Percentiles rank a stretch among this genome's conserved stretches.
Conservation (phyloP, 2,329 filamentous ascomycete genomes). For the Aspergillus pseudotamarii region DNA sequence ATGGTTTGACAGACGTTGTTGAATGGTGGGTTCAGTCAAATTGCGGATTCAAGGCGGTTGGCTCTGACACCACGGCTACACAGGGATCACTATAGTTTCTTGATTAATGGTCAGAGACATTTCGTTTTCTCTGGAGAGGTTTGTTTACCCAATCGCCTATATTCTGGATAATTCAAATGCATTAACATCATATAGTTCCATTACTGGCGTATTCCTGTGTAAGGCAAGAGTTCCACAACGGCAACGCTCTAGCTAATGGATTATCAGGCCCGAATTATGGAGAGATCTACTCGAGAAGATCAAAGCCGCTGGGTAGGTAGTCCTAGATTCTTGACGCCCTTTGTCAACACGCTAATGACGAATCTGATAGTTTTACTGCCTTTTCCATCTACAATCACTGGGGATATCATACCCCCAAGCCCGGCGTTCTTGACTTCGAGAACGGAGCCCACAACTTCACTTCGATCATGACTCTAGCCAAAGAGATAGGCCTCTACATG, state of each 20-base stretch:
- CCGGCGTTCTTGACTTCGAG: slow-evolving; percentile 53
- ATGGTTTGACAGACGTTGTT: slow-evolving; percentile 49
- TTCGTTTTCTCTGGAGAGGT: slow-evolving; percentile 56
- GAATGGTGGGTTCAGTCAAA: slow-evolving; percentile 38
- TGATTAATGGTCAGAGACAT: slow-evolving; percentile 54
- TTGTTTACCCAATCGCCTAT: background rate
- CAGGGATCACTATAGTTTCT: slow-evolving; percentile 57
- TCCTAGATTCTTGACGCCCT: background rate
- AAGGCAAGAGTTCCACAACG: background rate
- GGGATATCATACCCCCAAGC: slow-evolving; percentile 53
- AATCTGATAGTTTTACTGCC: slow-evolving; percentile 41
- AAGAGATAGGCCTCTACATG: slow-evolving; percentile 58
- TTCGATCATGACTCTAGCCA: slow-evolving; percentile 55
- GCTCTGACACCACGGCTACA: background rate
- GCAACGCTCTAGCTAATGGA: background rate
- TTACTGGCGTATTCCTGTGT: slow-evolving; percentile 55
- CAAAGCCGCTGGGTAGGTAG: slow-evolving; percentile 47
- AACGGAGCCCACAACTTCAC: slow-evolving; percentile 58
- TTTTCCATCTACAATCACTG: slow-evolving; percentile 53
- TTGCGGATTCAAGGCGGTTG: background rate
- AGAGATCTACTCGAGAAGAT: slow-evolving; percentile 56
- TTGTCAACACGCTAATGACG: background rate
- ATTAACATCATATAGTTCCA: slow-evolving; percentile 42
- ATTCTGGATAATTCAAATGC: background rate
- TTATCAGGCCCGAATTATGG: slow-evolving; percentile 47